These are phyloP conservation scores for Wickerhamomyces queroliae DNA, from an alignment of 805 yeast species.

Conservation along the genomic window DNA sequence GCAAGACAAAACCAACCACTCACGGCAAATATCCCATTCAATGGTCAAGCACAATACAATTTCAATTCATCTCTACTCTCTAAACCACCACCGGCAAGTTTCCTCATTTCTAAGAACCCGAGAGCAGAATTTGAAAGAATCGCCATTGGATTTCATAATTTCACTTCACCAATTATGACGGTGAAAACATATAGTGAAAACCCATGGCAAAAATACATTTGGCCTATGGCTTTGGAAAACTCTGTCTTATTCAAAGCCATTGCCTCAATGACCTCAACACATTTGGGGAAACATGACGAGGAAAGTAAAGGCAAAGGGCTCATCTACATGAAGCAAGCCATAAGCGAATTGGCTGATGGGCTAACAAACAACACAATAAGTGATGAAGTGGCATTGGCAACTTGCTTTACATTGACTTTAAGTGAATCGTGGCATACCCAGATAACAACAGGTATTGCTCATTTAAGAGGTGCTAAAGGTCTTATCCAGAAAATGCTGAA, in stretches of 20 bases:
- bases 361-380: slow-evolving; percentile 40
- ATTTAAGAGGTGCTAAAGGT: slow-evolving; percentile 58
- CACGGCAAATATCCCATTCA: too few species aligned
- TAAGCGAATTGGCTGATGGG: slow-evolving; percentile 54
- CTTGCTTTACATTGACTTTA: slow-evolving; percentile 57
- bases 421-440: slow-evolving; percentile 69
- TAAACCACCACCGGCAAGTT: background rate
- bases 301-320: slow-evolving; percentile 43
- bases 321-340: slow-evolving; percentile 53
- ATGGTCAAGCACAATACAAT: background rate
- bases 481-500: slow-evolving; percentile 30
- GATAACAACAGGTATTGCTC: slow-evolving; percentile 63
- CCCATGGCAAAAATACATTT: slow-evolving; percentile 56
- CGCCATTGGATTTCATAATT: slow-evolving; percentile 33
- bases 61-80: too few species aligned
- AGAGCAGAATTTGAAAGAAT: slow-evolving; percentile 15
- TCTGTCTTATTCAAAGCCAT: slow-evolving; percentile 56
- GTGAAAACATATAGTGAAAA: slow-evolving; percentile 52
- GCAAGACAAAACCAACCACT: background rate
- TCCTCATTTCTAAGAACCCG: slow-evolving; percentile 2
- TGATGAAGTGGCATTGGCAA: slow-evolving; percentile 60
- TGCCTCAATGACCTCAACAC: slow-evolving; percentile 64
- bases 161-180: slow-evolving; percentile 51
- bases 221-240: slow-evolving; percentile 52
- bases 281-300: slow-evolving; percentile 41